Evolutionary conservation across 1,139 yeast species (phyloP), one percentile per base, ranked within the genome.

Genomic region (Yamadazyma triangularis): DNA sequence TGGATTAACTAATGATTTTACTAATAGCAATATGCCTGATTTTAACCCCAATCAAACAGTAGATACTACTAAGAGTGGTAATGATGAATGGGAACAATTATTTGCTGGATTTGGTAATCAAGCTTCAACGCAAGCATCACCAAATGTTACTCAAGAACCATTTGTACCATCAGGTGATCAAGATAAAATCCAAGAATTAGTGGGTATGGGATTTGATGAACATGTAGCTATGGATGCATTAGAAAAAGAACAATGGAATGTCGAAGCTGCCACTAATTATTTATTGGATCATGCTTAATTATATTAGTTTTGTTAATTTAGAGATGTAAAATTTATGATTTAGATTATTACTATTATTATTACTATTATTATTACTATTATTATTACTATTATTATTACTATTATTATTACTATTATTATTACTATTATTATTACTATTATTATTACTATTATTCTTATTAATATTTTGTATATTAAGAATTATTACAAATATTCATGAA

Each of bases 51-150:
- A 33, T 28, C 35, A 38, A 11, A 31, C 41, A 22, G 13, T 29
- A 2, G 30, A 36, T 15, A 28, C 38, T 14, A 28, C 36, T 16
- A 41, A 38, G 22, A 40, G 47, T 15, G 62, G 52, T 7, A 72
- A 73, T 35, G 95, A 86, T 48, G 96, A 88, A 55, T 88, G 96
- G 96, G 96, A 88, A 48, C 93, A 87, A 56, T 70, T 88, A 20
- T 88, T 88, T 64, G 93, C 95, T 2, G 95, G 94, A 0, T 83
- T 87, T 52, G 91, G 91, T 19, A 83, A 80, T 47, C 68, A 69
- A 21, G 63, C 65, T 31, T 56, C 48, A 12, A 35, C 36, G 9
- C 39, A 35, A 32, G 34, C 32, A 13, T 35, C 41, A 12, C 42
- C 45, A n/a, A 35, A 28, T 12, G 28, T 18, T 18, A 6, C 20